phyloP scores from a whole-genome alignment of 75 land plant genomes.

The Picea glauca region DNA sequence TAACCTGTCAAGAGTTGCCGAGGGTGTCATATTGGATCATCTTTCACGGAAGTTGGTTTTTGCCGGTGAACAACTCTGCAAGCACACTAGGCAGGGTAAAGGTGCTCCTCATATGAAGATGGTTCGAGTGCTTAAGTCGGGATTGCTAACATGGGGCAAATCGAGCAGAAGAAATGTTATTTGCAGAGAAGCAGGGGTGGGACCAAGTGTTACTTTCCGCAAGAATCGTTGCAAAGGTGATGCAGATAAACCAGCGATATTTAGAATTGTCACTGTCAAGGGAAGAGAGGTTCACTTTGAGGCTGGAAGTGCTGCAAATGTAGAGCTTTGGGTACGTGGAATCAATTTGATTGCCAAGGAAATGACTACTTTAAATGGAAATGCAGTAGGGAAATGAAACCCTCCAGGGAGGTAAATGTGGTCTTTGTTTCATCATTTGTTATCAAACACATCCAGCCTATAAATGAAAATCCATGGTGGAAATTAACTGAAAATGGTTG shows the following conservation, averaged over 20 bases:
- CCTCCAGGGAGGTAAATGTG: neutral
- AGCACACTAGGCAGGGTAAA: constrained; percentile 50
- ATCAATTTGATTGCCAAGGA: constrained; percentile 38
- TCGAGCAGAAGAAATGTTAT: constrained; percentile 57
- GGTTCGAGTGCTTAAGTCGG: constrained; percentile 44
- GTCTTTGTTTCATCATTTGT: neutral
- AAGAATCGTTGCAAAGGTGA: constrained; percentile 55
- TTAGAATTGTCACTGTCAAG: constrained; percentile 51
- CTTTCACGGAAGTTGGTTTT: constrained; percentile 43
- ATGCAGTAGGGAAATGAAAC: neutral
- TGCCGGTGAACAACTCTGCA: constrained; percentile 32
- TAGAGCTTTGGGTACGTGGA: constrained; percentile 63
- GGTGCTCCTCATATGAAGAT: constrained; percentile 45
- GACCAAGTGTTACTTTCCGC: constrained; percentile 45
- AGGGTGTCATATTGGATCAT: constrained; percentile 43
- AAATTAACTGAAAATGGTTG: neutral
- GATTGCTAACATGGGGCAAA: constrained; percentile 67
- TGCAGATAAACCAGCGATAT: constrained; percentile 43
- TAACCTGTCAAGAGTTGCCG: constrained; percentile 25
- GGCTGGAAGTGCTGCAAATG: constrained; percentile 32
- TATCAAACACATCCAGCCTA: neutral
- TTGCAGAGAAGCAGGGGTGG: constrained; percentile 57
- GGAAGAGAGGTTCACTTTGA: constrained; percentile 81
- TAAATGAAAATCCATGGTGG: neutral
- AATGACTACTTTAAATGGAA: constrained; percentile 10